phyloP scores from a whole-genome alignment of 306 rosid genomes.

The Prunus fruticosa region DNA sequence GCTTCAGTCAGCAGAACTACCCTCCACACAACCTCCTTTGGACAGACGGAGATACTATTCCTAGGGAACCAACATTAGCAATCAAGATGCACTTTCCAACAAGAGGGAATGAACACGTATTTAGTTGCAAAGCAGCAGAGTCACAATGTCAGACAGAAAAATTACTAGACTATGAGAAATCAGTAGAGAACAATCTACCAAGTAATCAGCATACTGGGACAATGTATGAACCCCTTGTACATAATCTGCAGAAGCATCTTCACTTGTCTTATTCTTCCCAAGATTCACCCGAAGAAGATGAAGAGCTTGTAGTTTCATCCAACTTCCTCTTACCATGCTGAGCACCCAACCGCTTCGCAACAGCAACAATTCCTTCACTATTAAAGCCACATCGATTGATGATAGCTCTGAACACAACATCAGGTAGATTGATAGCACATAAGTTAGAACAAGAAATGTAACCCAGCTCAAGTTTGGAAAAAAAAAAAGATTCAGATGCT shows the following conservation, averaged over 20 bases:
- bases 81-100: background rate
- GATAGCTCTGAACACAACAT: conserved; percentile 64
- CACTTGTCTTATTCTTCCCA: conserved; percentile 94
- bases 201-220: conserved; percentile 84
- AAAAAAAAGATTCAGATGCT: conserved; percentile 1
- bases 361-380: conserved; percentile 95
- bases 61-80: background rate
- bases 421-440: conserved; percentile 17
- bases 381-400: conserved; percentile 96
- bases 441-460: conserved; percentile 6
- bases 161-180: background rate
- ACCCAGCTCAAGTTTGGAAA: background rate
- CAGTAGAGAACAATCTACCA: conserved; percentile 49
- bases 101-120: background rate
- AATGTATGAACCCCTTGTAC: conserved; percentile 97
- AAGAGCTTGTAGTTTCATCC: conserved; percentile 50
- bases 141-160: background rate
- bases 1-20: no score
- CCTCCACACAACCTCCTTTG: no score
- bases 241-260: conserved; percentile 90
- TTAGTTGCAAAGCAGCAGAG: background rate
- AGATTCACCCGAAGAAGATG: conserved; percentile 83
- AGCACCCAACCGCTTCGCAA: conserved; percentile 88
- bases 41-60: no score
- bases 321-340: conserved; percentile 95